Conservation (phyloP, 2,329 filamentous ascomycete genomes). For the Sporothrix phasma region DNA sequence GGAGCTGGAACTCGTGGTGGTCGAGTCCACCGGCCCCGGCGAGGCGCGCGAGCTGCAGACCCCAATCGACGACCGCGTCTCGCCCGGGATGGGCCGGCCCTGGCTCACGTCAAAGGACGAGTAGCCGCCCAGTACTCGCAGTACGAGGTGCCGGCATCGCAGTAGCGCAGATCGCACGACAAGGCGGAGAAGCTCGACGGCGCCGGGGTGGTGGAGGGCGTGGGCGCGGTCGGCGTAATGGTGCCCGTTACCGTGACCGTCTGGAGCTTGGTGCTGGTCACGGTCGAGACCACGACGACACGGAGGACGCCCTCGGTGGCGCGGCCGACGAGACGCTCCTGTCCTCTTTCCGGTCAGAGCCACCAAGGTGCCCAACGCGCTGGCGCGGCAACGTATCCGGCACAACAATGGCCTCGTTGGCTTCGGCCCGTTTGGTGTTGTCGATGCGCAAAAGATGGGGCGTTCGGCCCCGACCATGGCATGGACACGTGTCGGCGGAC, state of each 20-base stretch:
- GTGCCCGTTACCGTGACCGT: neutral
- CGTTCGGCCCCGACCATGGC: neutral
- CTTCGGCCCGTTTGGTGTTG: too few relatives aligned
- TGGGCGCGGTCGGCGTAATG: neutral
- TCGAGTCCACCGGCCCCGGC: neutral
- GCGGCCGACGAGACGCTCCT: too few relatives aligned
- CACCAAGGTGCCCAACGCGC: neutral
- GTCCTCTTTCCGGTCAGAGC: neutral
- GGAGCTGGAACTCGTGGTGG: neutral
- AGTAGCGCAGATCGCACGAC: conserved; percentile 17
- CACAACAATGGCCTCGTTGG: neutral
- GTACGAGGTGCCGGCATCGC: conserved; percentile 17
- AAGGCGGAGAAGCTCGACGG: neutral
- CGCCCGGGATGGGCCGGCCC: conserved; percentile 17
- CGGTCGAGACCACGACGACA: neutral
- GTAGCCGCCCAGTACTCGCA: conserved; percentile 21
- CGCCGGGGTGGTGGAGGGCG: neutral
- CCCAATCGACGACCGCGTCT: conserved; percentile 17
- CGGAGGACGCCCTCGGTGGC: neutral
- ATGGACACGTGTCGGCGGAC: neutral
- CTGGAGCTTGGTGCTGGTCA: neutral
- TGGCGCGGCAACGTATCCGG: neutral
- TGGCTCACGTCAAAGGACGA: conserved; percentile 17
- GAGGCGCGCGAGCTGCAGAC: conserved; percentile 6
- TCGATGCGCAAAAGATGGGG: neutral